These are phyloP conservation scores for Berkeleyomyces rouxiae DNA, from an alignment of 2,329 filamentous ascomycete genomes.

Conservation along the genomic window DNA sequence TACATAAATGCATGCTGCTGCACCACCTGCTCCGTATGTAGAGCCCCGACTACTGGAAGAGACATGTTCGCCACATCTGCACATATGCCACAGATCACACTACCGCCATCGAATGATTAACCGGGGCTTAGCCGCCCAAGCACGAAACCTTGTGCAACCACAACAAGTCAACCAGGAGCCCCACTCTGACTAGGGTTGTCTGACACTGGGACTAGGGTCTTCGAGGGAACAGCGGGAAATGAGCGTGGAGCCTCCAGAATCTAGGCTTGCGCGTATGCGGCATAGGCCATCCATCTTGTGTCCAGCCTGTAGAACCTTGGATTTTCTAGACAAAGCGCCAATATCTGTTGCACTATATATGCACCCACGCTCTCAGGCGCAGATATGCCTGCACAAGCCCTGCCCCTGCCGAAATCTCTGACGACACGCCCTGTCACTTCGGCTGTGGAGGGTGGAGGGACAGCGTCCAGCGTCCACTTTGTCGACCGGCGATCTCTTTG, in stretches of 20 bases:
- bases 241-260: not conserved
- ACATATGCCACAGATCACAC: no score
- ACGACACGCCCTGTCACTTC: not conserved
- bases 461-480: no score
- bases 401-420: not conserved
- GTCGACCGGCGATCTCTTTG: not conserved
- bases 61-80: not conserved
- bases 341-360: no score
- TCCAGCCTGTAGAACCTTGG: not conserved
- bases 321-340: not conserved
- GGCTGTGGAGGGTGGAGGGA: not conserved
- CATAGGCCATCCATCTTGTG: not conserved
- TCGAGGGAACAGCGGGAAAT: not conserved
- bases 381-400: not conserved
- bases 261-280: not conserved
- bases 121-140: not conserved
- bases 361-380: not conserved
- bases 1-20: no score
- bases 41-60: constrained; percentile 9
- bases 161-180: not conserved
- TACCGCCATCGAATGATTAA: not conserved
- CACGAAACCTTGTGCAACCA: not conserved
- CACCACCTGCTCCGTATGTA: no score
- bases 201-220: no score
- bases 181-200: no score